These are phyloP conservation scores for Apiospora phragmitis DNA, from an alignment of 2,329 filamentous ascomycete species.

Conservation along the genomic window DNA sequence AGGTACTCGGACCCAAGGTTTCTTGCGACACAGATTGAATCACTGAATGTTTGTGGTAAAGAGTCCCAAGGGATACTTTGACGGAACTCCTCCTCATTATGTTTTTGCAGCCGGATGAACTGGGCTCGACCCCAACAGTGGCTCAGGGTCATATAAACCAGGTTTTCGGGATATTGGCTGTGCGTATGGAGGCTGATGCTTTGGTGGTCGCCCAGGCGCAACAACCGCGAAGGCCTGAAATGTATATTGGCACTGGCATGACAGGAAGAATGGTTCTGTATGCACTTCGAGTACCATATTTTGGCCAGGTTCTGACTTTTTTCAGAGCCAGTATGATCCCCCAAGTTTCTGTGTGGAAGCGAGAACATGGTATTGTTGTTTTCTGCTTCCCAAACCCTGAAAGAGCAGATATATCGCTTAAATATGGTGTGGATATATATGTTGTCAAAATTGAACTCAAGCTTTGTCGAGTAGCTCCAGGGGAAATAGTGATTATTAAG, in stretches of 20 bases:
- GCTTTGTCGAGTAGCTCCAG: not conserved
- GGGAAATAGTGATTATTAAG: not conserved
- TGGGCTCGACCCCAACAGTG: not conserved
- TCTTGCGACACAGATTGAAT: not conserved
- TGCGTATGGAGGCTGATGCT: not conserved
- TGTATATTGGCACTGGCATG: not conserved
- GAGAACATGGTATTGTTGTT: too few species aligned
- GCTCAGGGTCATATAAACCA: not conserved
- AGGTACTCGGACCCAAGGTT: not conserved
- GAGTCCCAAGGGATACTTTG: not conserved
- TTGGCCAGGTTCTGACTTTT: not conserved
- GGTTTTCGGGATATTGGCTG: not conserved
- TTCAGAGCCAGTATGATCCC: not conserved
- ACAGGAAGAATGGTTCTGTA: not conserved
- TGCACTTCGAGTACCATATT: not conserved
- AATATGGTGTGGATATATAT: too few species aligned
- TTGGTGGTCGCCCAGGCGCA: not conserved
- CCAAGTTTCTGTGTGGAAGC: not conserved
- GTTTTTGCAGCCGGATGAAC: not conserved
- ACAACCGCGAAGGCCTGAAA: not conserved
- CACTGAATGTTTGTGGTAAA: not conserved
- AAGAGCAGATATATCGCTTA: too few species aligned
- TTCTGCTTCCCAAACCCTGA: too few species aligned
- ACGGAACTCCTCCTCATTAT: not conserved
- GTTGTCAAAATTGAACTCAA: not conserved